Evolutionary conservation across 352 stramenopile genomes (phyloP).

Genomic region (Phytophthora gonapodyides): DNA sequence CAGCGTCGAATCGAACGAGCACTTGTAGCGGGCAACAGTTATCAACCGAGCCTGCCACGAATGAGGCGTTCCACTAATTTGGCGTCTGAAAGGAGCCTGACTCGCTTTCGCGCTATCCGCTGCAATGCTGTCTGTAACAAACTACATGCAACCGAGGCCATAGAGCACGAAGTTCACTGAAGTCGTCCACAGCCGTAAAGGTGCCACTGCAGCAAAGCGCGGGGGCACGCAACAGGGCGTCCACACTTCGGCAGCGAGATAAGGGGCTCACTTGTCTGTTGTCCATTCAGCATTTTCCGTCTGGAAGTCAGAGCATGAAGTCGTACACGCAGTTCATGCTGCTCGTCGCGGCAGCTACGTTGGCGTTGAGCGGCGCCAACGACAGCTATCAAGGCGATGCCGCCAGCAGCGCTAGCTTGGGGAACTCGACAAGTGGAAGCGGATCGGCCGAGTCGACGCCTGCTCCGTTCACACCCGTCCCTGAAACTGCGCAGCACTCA

Average conservation of each 20-base stretch:
- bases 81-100: too few relatives aligned
- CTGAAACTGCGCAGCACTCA: conserved; percentile 6
- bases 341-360: conserved; percentile 12
- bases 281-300: conserved; percentile 16
- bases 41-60: not conserved
- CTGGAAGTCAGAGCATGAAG: conserved; percentile 15
- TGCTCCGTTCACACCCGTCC: conserved; percentile 14
- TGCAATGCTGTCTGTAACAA: too few relatives aligned
- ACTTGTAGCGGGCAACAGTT: conserved; percentile 1
- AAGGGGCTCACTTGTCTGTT: too few relatives aligned
- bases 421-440: conserved; percentile 13
- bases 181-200: conserved; percentile 14
- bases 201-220: conserved; percentile 9
- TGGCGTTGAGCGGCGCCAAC: conserved; percentile 11
- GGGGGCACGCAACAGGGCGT: not conserved
- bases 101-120: too few relatives aligned
- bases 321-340: conserved; percentile 13
- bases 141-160: not conserved
- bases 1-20: conserved; percentile 20
- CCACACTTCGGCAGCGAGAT: too few relatives aligned
- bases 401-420: conserved; percentile 8
- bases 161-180: not conserved
- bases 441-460: conserved; percentile 10
- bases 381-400: conserved; percentile 8
- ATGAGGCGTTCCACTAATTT: not conserved